Evolutionary conservation across 176 grass and related monocot genomes (phyloP).

Genomic region (Sorghum bicolor): DNA sequence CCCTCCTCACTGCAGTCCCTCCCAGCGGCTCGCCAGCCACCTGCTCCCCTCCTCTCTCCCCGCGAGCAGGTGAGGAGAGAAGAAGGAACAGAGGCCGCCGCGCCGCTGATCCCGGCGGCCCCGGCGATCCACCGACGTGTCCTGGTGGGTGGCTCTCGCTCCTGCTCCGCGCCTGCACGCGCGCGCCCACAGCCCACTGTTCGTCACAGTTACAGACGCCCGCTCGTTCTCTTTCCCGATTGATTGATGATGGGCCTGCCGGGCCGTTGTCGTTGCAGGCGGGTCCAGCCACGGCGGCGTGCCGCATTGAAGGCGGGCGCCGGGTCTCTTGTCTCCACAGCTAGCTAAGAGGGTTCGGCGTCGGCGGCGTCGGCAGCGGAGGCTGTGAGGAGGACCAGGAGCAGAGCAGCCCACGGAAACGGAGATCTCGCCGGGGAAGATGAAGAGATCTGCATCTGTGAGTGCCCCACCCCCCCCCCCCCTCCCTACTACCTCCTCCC

Average conservation of each 20-base stretch:
- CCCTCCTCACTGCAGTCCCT: neutral
- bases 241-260: neutral
- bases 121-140: neutral
- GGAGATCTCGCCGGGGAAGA: constrained; percentile 37
- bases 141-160: neutral
- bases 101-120: neutral
- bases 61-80: neutral
- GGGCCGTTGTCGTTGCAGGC: constrained; percentile 17
- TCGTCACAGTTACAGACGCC: neutral
- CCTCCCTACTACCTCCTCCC: neutral
- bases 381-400: neutral
- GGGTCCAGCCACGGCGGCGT: neutral
- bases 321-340: neutral
- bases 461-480: too few relatives aligned
- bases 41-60: neutral
- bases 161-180: neutral
- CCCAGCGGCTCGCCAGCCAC: neutral
- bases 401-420: neutral
- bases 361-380: neutral
- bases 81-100: neutral
- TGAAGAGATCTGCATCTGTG: constrained; percentile 70
- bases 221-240: neutral
- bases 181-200: neutral
- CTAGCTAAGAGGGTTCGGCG: neutral
- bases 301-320: constrained; percentile 29